Evolutionary conservation across 306 rosid genomes (phyloP), one percentile per base, ranked within the genome.

Genomic region (Cicer pinnatifidum): DNA sequence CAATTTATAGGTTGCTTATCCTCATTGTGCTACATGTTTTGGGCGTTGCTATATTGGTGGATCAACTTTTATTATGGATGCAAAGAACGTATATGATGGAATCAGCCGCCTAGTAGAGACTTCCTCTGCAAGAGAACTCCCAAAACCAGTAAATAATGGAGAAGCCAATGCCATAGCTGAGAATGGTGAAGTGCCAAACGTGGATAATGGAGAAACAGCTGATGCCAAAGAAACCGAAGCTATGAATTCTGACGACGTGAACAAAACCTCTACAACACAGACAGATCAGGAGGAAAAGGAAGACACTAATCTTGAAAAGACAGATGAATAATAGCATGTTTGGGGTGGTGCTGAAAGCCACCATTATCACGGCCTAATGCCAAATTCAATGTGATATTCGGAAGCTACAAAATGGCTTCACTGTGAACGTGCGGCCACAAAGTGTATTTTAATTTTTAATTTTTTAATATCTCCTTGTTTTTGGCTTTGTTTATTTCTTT

Each of bases 41-140:
- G 99, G 99, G 44, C 96, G 97, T 56, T 95, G 99, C 84, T 95
- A 90, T 88, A 86, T 89, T 9, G 96, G 96, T 2, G 99, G 97
- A 77, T 83, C 83, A 71, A 77, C 81, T 63, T 69, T 90, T 75
- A 73, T 95, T 51, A 81, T 88, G 88, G 93, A 91, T 46, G 92
- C 93, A 39, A 91, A 88, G 83, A 82, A 78, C 71, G 66, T 91
- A 5, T 94, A 83, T 9, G 85, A 85, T 4, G 98, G 96, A 82
- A 77, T 95, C 20, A 75, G 88, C 70, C 97, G 90, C 74, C 82
- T 95, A 0, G 51, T 91, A 81, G 82, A 84, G 1, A 76, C 92
- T 66, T 83, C 97, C 67, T 82, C 89, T 17, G 81, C 95, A n/a
- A 85, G 96, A 86, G 90, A 86, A 76, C 87, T 78, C 60, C 85